A percentile compares a stretch with the other conserved stretches of the same genome.
Conservation (phyloP, 352 stramenopile species). For the Globisporangium yorkense region DNA sequence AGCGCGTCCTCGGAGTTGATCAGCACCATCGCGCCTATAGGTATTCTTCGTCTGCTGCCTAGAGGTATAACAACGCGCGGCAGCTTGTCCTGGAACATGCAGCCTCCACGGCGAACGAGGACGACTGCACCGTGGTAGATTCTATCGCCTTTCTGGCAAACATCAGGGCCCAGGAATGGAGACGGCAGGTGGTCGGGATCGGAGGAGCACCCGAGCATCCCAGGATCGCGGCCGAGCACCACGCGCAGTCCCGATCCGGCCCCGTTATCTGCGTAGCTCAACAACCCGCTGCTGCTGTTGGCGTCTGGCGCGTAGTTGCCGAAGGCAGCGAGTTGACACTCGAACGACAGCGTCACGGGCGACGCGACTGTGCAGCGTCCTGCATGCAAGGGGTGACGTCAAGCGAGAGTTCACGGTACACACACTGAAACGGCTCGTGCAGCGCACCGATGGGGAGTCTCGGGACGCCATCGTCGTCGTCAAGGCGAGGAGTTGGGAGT, state of each 20-base stretch:
- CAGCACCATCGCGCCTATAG: constrained; percentile 23
- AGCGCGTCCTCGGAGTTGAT: constrained; percentile 31
- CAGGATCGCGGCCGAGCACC: constrained; percentile 10
- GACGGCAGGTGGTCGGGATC: not conserved
- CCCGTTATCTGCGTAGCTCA: too few relatives aligned
- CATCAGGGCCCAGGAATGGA: too few relatives aligned
- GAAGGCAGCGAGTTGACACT: constrained; percentile 29
- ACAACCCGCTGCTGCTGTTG: not conserved
- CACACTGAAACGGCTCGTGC: not conserved
- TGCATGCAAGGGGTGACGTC: not conserved
- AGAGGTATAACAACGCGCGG: constrained; percentile 1
- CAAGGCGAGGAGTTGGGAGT: not conserved
- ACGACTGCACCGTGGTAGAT: constrained; percentile 13
- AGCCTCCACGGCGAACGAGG: constrained; percentile 28
- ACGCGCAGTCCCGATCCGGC: constrained; percentile 1
- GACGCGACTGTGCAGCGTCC: not conserved
- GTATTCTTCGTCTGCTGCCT: not conserved
- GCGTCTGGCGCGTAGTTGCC: constrained; percentile 15
- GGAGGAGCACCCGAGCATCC: constrained; percentile 20
- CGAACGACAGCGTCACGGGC: not conserved
- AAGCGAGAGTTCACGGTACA: not conserved
- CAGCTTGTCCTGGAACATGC: constrained; percentile 36
- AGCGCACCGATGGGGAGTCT: constrained; percentile 1
- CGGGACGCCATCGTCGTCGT: too few relatives aligned
- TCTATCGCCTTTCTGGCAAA: too few relatives aligned